A percentile compares a stretch with the other conserved stretches of the same genome.
Conservation (phyloP, 208 protist species). For the Crithidia sp. region DNA sequence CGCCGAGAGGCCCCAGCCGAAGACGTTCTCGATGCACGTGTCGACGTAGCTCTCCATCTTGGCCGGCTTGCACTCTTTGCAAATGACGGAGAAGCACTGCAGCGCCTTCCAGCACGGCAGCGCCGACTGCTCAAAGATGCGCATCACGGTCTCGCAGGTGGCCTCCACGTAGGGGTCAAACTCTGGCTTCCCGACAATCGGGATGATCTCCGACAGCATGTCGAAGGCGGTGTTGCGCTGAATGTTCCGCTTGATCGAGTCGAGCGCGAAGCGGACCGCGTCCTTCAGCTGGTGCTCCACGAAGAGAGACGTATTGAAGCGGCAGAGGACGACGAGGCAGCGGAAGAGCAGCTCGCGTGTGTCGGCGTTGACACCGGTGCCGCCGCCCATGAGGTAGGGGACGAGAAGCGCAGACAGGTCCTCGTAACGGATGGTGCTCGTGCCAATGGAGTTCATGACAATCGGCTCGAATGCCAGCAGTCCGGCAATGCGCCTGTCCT, state of each 20-base stretch:
- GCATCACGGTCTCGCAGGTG: slow-evolving; percentile 53
- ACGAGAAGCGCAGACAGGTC: slow-evolving; percentile 76
- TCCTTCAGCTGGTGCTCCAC: slow-evolving; percentile 76
- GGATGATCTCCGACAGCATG: slow-evolving; percentile 82
- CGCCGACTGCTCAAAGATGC: slow-evolving; percentile 56
- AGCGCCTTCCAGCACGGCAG: slow-evolving; percentile 83
- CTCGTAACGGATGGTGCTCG: slow-evolving; percentile 61
- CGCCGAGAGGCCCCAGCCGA: slow-evolving; percentile 82
- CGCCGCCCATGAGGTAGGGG: slow-evolving; percentile 67
- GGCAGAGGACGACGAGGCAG: slow-evolving; percentile 77
- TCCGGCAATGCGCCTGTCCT: slow-evolving; percentile 69
- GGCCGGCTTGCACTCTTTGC: slow-evolving; percentile 49
- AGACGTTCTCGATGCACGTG: slow-evolving; percentile 77
- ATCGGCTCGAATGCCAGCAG: slow-evolving; percentile 88
- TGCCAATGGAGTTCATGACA: slow-evolving; percentile 68
- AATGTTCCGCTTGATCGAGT: slow-evolving; percentile 56
- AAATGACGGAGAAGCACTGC: slow-evolving; percentile 73
- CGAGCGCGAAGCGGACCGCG: slow-evolving; percentile 73
- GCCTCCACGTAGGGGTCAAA: slow-evolving; percentile 74
- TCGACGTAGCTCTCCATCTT: slow-evolving; percentile 82
- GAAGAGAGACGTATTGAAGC: slow-evolving; percentile 74
- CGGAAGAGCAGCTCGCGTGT: slow-evolving; percentile 59
- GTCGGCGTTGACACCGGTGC: slow-evolving; percentile 36
- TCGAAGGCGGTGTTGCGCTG: slow-evolving; percentile 69
- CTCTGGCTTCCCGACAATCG: slow-evolving; percentile 59